Conservation (phyloP, 2,329 filamentous ascomycete species). For the Fusarium gaditjirri region DNA sequence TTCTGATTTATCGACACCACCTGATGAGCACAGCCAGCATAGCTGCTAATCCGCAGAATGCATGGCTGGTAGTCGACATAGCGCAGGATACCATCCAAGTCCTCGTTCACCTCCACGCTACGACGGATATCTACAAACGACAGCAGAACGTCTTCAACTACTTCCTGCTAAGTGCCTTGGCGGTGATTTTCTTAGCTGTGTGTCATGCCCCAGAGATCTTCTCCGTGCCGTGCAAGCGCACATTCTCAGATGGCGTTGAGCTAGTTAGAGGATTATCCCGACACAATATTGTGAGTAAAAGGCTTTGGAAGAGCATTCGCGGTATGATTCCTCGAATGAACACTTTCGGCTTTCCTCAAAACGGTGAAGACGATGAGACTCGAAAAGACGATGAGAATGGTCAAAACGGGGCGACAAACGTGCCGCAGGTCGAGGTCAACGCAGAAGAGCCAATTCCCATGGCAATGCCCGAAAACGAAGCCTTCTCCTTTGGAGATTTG, state of each 20-base stretch:
- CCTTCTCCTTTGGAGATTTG: constrained; percentile 19
- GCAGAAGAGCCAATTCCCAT: not conserved
- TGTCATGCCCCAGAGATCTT: constrained; percentile 57
- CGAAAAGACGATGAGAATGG: not conserved
- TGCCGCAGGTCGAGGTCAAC: not conserved
- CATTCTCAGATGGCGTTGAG: constrained; percentile 47
- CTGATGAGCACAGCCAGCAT: constrained; percentile 53
- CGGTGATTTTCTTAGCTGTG: constrained; percentile 50
- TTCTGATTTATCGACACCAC: constrained; percentile 57
- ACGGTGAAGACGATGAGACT: not conserved
- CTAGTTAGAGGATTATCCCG: constrained; percentile 49
- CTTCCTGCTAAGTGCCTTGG: constrained; percentile 46
- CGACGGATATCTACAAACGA: constrained; percentile 44
- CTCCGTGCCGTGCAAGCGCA: constrained; percentile 49
- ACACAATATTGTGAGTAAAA: constrained; percentile 46
- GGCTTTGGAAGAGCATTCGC: constrained; percentile 52
- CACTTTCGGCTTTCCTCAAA: constrained; percentile 40
- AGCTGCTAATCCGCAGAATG: constrained; percentile 47
- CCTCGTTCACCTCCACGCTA: constrained; percentile 42
- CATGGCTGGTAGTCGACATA: constrained; percentile 52
- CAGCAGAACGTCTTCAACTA: constrained; percentile 47
- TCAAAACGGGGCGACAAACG: accelerated
- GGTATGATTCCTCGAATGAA: constrained; percentile 48
- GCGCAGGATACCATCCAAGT: constrained; percentile 46
- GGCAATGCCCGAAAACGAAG: not conserved